These are phyloP conservation scores for Aspergillus hancockii DNA, from an alignment of 495 filamentous ascomycete genomes.

Conservation along the genomic window DNA sequence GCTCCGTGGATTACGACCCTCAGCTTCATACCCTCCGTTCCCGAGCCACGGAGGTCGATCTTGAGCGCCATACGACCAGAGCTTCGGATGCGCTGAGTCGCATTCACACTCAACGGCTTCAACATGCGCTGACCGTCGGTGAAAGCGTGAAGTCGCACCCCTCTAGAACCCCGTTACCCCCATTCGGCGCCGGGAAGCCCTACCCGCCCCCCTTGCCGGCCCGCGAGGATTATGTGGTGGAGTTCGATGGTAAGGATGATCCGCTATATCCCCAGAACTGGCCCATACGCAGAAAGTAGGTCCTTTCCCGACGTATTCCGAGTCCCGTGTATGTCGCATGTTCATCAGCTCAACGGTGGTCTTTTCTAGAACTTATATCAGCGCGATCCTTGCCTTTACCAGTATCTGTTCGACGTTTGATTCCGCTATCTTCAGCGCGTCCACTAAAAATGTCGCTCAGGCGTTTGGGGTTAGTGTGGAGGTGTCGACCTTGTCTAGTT, in stretches of 20 bases:
- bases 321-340: not conserved
- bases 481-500: constrained; percentile 32
- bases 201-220: constrained; percentile 72
- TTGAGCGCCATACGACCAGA: constrained; percentile 58
- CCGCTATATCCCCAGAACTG: constrained; percentile 17
- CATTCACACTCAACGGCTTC: constrained; percentile 56
- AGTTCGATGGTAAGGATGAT: constrained; percentile 40
- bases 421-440: constrained; percentile 36
- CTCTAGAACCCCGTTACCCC: constrained; percentile 47
- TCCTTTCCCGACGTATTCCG: not conserved
- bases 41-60: constrained; percentile 62
- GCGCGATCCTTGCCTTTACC: constrained; percentile 39
- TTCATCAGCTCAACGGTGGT: not conserved
- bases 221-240: constrained; percentile 76
- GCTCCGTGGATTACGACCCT: constrained; percentile 31
- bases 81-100: constrained; percentile 64
- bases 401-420: constrained; percentile 44
- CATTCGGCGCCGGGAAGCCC: constrained; percentile 70
- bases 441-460: constrained; percentile 41
- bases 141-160: constrained; percentile 34
- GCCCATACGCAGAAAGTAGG: constrained; percentile 14
- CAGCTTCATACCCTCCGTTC: constrained; percentile 34
- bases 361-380: constrained; percentile 17
- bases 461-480: constrained; percentile 55
- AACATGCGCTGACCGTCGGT: constrained; percentile 40